Conservation (phyloP, 257 asterid genomes). For the Cinchona pubescens region DNA sequence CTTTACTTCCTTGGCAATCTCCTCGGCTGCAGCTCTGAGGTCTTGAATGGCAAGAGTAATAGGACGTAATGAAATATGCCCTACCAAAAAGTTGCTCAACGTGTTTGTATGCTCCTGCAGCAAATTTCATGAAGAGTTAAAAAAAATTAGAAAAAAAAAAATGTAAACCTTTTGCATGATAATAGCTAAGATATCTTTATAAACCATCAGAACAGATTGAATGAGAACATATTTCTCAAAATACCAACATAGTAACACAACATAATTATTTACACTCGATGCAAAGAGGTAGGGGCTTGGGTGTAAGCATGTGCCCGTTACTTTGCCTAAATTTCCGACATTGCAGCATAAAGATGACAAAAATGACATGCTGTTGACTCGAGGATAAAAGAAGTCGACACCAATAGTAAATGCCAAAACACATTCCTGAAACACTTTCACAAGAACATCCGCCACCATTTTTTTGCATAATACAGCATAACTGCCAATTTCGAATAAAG, state of each 20-base stretch:
- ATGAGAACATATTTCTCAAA: background rate
- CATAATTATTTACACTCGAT: background rate
- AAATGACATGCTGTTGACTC: background rate
- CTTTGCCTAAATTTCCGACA: background rate
- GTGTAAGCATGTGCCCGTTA: background rate
- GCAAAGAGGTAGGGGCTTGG: background rate
- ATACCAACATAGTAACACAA: background rate
- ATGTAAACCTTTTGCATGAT: background rate
- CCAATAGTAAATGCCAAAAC: background rate
- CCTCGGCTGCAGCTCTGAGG: constrained; percentile 51
- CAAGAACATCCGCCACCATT: background rate
- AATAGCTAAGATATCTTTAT: background rate
- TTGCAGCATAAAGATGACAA: background rate
- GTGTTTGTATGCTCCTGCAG: constrained; percentile 53
- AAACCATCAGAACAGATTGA: background rate
- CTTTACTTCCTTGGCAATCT: constrained; percentile 52
- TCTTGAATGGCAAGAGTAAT: constrained; percentile 63
- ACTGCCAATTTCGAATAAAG: background rate
- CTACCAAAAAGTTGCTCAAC: constrained; percentile 45
- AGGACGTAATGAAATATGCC: constrained; percentile 51
- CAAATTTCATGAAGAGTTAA: background rate
- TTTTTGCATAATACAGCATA: background rate
- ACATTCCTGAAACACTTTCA: background rate
- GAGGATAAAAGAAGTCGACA: too few species aligned
- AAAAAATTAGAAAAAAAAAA: too few species aligned